phyloP scores from a whole-genome alignment of 177 flowering plant species.

The Tripterygium wilfordii region DNA sequence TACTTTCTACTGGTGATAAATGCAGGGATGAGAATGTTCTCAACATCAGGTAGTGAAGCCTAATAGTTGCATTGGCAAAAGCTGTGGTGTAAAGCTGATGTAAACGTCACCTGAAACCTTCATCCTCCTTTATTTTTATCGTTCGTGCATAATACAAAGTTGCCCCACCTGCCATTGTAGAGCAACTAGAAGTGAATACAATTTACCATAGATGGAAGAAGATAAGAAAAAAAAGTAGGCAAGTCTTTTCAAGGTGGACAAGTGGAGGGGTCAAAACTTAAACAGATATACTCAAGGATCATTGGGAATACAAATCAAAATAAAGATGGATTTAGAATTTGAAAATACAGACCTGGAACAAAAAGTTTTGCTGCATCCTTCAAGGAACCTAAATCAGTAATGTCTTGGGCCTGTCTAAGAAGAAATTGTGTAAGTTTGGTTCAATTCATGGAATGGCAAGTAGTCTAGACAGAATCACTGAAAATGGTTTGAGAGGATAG shows the following conservation, averaged over 20 bases:
- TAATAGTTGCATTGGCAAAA: too few relatives aligned
- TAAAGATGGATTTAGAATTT: too few relatives aligned
- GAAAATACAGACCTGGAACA: conserved; percentile 98
- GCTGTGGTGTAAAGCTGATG: too few relatives aligned
- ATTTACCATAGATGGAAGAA: neutral
- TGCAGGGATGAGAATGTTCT: too few relatives aligned
- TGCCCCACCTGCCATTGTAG: conserved; percentile 51
- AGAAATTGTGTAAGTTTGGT: neutral
- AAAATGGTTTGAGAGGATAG: too few relatives aligned
- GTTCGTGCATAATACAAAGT: conserved; percentile 66
- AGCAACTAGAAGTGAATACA: neutral
- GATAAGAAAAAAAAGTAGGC: neutral
- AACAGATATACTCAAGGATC: too few relatives aligned
- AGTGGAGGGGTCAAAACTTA: too few relatives aligned
- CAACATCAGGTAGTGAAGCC: too few relatives aligned
- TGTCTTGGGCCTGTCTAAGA: conserved; percentile 73
- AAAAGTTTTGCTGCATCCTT: conserved; percentile 77
- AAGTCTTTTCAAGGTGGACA: too few relatives aligned
- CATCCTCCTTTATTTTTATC: conserved; percentile 83
- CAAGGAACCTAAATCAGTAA: conserved; percentile 77
- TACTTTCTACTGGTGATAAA: neutral
- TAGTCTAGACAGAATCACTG: too few relatives aligned
- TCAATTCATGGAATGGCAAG: neutral
- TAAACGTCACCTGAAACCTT: conserved; percentile 74
- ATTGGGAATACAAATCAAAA: too few relatives aligned